These are phyloP conservation scores for Plectranthus barbatus DNA, from an alignment of 257 asterid genomes.

Conservation along the genomic window DNA sequence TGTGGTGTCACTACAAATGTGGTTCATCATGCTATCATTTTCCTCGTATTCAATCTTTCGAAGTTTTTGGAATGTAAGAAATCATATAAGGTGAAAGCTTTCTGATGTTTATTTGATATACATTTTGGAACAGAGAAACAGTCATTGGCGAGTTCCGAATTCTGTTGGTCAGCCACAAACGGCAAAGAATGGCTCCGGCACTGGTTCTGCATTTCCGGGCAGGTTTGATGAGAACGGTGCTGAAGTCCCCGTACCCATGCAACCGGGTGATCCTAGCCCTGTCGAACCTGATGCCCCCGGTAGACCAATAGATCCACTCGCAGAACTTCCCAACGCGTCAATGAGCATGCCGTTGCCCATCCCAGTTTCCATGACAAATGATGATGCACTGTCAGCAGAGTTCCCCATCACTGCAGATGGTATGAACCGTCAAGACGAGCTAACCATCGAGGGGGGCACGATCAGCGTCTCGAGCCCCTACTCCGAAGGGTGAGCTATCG, in stretches of 20 bases:
- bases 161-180: conserved; percentile 45
- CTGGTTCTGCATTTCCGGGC: conserved; percentile 40
- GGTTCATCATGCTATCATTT: background rate
- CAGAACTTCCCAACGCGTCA: conserved; percentile 38
- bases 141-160: conserved; percentile 75
- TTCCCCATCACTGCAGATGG: too few relatives aligned
- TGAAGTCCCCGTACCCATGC: conserved; percentile 38
- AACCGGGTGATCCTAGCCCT: conserved; percentile 41
- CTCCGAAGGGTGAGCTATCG: too few relatives aligned
- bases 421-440: too few relatives aligned
- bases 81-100: too few relatives aligned
- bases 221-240: conserved; percentile 50
- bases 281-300: conserved; percentile 44
- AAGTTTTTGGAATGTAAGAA: background rate
- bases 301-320: conserved; percentile 43
- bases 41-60: background rate
- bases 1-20: background rate
- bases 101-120: too few relatives aligned
- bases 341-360: conserved; percentile 37
- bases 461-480: too few relatives aligned
- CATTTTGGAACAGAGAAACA: conserved; percentile 59
- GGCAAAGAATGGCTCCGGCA: conserved; percentile 41
- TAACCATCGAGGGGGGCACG: too few relatives aligned
- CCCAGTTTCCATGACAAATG: conserved; percentile 31
- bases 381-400: background rate